Base-by-base conservation (phyloP, 306 rosid genomes). In the Fagus crenata region DNA sequence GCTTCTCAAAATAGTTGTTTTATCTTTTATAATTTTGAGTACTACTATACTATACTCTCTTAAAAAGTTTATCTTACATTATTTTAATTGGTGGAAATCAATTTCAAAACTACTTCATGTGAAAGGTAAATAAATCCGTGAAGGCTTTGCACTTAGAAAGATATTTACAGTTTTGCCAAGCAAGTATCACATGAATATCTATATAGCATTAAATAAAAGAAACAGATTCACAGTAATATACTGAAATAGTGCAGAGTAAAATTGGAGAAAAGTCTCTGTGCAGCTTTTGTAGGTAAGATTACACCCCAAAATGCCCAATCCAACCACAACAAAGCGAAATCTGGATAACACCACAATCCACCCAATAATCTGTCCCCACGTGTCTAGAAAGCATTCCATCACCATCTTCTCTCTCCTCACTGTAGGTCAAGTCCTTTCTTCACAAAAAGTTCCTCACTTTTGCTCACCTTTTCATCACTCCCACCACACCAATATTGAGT, bases 331-430 rank as follows among this genome's bases (percentile, higher is more conserved):
- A 9, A 68, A 87, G 77, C 80, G 96, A 87, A 85, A 92, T 95
- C 97, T 73, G 81, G 98, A 95, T 95, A 90, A 86, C 90, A 84
- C 64, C 79, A 75, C 78, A 94, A 94, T 94, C 97, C 89, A 80
- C 0, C 97, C 89, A 95, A 89, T 92, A 53, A 0, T 0, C 0
- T 0, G 0, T 0, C 0, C 0, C 78, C 98, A 88, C 96, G 89
- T 88, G 93, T 82, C 72, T 22, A 36, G 12, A 65, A 4, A 54
- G 31, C 73, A 9, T 3, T 54, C 39, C 75, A 73, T 89, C 92
- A 77, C 64, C 83, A 60, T 82, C 90, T 67, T 68, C 28, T 76
- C 59, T 36, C 22, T 4, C 40, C 63, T 2, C 74, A 68, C 49
- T 54, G 32, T 59, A 80, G 67, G 82, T 83, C 68, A 11, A 68